Evolutionary conservation across 208 protist genomes (phyloP).

Genomic region (Trichomonas tenax): DNA sequence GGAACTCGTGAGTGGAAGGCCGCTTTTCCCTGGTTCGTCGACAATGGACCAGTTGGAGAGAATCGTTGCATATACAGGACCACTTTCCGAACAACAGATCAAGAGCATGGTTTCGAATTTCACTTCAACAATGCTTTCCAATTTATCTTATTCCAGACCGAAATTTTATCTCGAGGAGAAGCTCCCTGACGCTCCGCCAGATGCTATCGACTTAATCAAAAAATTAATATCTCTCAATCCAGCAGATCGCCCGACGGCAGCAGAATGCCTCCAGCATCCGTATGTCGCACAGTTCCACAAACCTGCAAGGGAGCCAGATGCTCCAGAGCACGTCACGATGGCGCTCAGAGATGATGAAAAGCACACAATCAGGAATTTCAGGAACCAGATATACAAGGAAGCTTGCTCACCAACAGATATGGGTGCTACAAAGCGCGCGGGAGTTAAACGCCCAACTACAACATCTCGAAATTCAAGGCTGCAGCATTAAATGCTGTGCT

Average conservation of each 20-base stretch:
- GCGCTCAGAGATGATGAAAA: neutral
- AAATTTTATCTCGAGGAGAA: neutral
- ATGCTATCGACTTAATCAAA: neutral
- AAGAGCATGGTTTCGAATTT: neutral
- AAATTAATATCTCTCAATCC: conserved; percentile 1
- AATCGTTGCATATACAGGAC: neutral
- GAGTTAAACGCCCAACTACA: no score
- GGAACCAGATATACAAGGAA: neutral
- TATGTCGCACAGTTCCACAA: conserved; percentile 16
- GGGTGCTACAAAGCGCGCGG: no score
- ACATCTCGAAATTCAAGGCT: no score
- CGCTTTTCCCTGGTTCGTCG: conserved; percentile 30
- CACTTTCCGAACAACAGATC: neutral
- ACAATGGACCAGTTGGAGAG: conserved; percentile 29
- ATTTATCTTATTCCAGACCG: neutral
- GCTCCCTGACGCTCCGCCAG: neutral
- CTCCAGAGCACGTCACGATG: neutral
- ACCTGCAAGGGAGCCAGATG: neutral
- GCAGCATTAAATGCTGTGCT: no score
- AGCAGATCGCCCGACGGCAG: neutral
- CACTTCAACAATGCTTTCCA: neutral
- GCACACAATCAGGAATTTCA: neutral
- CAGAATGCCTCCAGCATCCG: neutral
- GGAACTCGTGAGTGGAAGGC: conserved; percentile 26
- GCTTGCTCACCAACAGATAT: neutral